Evolutionary conservation across 805 yeast genomes (phyloP).

Genomic region (Starmerella apicola): DNA sequence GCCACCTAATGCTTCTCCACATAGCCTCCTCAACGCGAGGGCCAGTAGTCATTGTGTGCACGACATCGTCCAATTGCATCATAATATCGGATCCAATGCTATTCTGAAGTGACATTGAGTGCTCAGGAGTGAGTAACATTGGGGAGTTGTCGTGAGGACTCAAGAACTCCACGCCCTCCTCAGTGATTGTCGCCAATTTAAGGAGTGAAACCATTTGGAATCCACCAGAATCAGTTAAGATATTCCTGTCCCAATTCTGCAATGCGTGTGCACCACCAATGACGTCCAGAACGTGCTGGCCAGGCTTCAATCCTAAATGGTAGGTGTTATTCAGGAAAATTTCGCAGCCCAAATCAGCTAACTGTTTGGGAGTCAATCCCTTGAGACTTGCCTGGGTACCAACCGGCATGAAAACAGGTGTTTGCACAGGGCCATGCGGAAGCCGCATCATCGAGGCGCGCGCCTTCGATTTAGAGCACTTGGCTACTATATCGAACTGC

Average conservation of each 20-base stretch:
- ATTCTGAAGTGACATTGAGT: constrained; percentile 35
- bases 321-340: constrained; percentile 35
- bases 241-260: constrained; percentile 34
- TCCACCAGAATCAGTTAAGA: constrained; percentile 36
- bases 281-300: constrained; percentile 31
- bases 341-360: constrained; percentile 31
- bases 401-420: constrained; percentile 39
- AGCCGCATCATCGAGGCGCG: constrained; percentile 32
- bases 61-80: constrained; percentile 38
- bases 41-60: constrained; percentile 34
- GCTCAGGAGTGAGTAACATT: constrained; percentile 37
- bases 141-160: constrained; percentile 37
- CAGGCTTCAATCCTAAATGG: constrained; percentile 35
- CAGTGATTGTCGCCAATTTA: constrained; percentile 36
- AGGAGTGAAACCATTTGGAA: constrained; percentile 37
- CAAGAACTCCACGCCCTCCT: constrained; percentile 35
- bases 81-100: constrained; percentile 36
- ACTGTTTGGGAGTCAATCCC: constrained; percentile 34
- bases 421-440: constrained; percentile 33
- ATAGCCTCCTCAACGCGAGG: constrained; percentile 37
- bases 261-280: constrained; percentile 35
- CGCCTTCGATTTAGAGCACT: constrained; percentile 33
- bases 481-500: constrained; percentile 31
- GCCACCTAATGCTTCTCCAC: constrained; percentile 34
- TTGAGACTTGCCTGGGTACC: constrained; percentile 37